Evolutionary conservation across 75 land plant species (phyloP), one percentile per base, ranked within the genome.

Genomic region (Gnetum montanum): DNA sequence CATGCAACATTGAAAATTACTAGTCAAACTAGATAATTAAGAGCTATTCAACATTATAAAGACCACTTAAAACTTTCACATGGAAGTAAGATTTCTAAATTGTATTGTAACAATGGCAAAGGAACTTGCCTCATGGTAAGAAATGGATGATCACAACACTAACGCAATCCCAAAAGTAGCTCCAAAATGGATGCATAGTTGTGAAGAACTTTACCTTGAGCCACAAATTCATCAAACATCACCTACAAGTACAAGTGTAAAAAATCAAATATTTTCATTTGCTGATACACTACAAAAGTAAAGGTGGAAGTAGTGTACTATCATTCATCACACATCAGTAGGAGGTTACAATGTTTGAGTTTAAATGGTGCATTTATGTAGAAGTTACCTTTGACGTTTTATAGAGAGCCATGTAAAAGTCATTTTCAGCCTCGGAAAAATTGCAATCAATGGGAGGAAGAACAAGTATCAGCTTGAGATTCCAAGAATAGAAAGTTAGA

Each of bases 91-190:
- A 6, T 25, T 12, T 15, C 26, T 25, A 20, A 25, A 15, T 25
- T 10, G n/a, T 6, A 24, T 22, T 12, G 11, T 25, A 48, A 26
- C 12, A 26, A 48, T 48, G 28, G 28, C 18, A 20, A n/a, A 20
- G 29, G 6, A 8, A 28, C 47, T 50, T 20, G 86, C 97, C 94
- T 92, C 78, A 92, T 64, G 8, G 84, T 86, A 61, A 92, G 95
- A 54, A 88, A 92, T 4, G 97, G 95, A 63, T 92, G 94, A 60
- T 92, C 87, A 71, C 97, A 92, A 52, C 93, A 84, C 59, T 92
- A 94, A 6, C 94, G 75, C 22, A 92, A 55, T 25, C 94, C 69
- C 52, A 92, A 70, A 11, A 92, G 71, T 13, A 92, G 64, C 62
- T 92, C 97, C 8, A 92, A 73, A 48, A 92, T 92, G 23, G 73